These are phyloP conservation scores for Daedalea quercina DNA, from an alignment of 768 basidiomycete species.

Conservation along the genomic window DNA sequence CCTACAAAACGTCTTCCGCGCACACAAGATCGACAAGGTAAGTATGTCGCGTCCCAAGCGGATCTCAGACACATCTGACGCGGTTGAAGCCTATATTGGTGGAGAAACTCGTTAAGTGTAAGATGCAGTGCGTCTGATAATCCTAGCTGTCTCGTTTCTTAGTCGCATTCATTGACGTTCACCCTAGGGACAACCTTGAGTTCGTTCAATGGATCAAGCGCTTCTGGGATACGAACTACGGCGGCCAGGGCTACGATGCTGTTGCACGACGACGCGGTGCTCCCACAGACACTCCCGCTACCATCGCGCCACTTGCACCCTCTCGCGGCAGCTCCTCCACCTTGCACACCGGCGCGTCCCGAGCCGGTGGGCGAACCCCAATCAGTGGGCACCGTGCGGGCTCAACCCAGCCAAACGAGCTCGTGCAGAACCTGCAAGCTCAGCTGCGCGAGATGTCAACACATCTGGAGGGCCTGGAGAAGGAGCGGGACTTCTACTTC, in stretches of 20 bases:
- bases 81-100: constrained; percentile 97
- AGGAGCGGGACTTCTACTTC: constrained; percentile 98
- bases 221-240: constrained; percentile 91
- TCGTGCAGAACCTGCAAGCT: constrained; percentile 57
- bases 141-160: too few species aligned
- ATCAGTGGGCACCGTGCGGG: constrained; percentile 61
- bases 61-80: too few species aligned
- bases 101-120: constrained; percentile 94
- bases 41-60: constrained; percentile 20
- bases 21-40: constrained; percentile 92
- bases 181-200: constrained; percentile 86
- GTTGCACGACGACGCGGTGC: constrained; percentile 75
- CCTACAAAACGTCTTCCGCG: constrained; percentile 87
- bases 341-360: constrained; percentile 27
- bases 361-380: constrained; percentile 70
- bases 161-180: constrained; percentile 5
- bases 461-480: constrained; percentile 88
- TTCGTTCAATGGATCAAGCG: constrained; percentile 97
- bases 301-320: constrained; percentile 58
- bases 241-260: constrained; percentile 83
- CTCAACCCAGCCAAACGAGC: constrained; percentile 61
- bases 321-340: constrained; percentile 24
- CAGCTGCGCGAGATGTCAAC: constrained; percentile 79
- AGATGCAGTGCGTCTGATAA: constrained; percentile 81
- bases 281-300: constrained; percentile 70